Evolutionary conservation across 2,329 filamentous ascomycete genomes (phyloP), one percentile per base, ranked within the genome.

Genomic region (Fusarium tuaranense): DNA sequence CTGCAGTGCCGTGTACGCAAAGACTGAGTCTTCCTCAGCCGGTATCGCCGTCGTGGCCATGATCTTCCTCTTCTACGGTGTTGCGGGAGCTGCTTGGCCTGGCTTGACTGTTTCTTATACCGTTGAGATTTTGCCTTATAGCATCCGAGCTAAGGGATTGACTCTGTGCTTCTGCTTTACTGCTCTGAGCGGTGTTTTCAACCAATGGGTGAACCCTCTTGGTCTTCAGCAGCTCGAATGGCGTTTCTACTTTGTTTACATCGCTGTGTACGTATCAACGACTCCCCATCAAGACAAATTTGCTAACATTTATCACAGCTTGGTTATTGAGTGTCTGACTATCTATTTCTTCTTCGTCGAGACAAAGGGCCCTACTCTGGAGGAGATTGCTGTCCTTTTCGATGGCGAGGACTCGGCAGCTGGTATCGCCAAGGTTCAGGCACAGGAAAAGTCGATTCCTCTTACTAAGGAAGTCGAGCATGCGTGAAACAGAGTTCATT

Each of bases 311-410:
- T 0, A 1, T 38, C 8, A 2, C 9, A 78, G 76, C 0, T 53
- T 78, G 55, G 65, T 78, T 0, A 68, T 78, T 1, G 76, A 78
- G 36, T 78, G 75, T 32, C 48, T 78, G 0, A 63, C 78, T 0
- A 78, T 78, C 5, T 78, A 78, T 61, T 78, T 78, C 62, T 78
- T 78, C 59, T 78, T 78, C 6, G 76, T 78, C 0, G 77, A 78
- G 58, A 78, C 77, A 1, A 75, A 30, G 2, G 77, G 75, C 0
- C 76, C 74, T 1, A 78, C 77, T 1, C 5, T 78, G 34, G 77
- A 78, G 4, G 77, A 78, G 25, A 78, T 78, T 36, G 76, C 76
- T 4, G 73, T 78, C 1, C 7, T 78, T 1, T 78, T 78, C 4
- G 75, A 78, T 30, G 76, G 77, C 0, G 25, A 76, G 1, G 63